Base-by-base conservation (phyloP, 2,329 filamentous ascomycete species). In the Neurospora sp. region DNA sequence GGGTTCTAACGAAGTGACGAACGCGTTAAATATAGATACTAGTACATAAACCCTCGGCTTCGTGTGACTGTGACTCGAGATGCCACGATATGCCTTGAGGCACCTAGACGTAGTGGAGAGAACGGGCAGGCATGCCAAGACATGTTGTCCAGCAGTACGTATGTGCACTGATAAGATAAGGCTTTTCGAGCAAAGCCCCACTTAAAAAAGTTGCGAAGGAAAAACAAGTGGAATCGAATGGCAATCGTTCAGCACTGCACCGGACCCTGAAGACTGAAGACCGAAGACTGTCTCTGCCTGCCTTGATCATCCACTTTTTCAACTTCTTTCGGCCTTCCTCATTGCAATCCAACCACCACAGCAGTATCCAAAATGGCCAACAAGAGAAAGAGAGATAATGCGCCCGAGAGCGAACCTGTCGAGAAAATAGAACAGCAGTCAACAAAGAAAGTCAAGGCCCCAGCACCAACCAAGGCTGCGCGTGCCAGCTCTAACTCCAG, bases 351-450 rank as follows among this genome's bases (percentile, higher is more conserved):
- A 66, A 15, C 67, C 66, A 70, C 36, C 62, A 69, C 28, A 65
- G 19, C 28, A 52, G n/a, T 33, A 38, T 66, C 28, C 66, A 70
- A 43, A 52, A 77, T 78, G 77, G 77, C 74, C 6, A 78, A 77
- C 52, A 62, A 62, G 70, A 74, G 77, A 69, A 78, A 78, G 73
- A 74, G 75, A 73, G 75, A 77, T 52, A 70, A 69, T n/a, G 74
- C 69, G 17, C 62, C 72, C 2, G 73, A 72, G 36, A 71, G 68
- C 33, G 72, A 72, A 6, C 41, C 68, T 19, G 65, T 65, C 11
- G 71, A 70, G 19, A 71, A 72, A 36, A 71, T 71, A n/a, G 52
- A 62, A 62, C 52, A 62, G 19, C 65, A 39, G 12, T 57, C 73
- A 15, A 62, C 69, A 15, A 75, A 75, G 68, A 76, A 74, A 67